A percentile compares a stretch with the other conserved stretches of the same genome.
Conservation (phyloP, 805 yeast genomes). For the Pichia pseudocactophila region DNA sequence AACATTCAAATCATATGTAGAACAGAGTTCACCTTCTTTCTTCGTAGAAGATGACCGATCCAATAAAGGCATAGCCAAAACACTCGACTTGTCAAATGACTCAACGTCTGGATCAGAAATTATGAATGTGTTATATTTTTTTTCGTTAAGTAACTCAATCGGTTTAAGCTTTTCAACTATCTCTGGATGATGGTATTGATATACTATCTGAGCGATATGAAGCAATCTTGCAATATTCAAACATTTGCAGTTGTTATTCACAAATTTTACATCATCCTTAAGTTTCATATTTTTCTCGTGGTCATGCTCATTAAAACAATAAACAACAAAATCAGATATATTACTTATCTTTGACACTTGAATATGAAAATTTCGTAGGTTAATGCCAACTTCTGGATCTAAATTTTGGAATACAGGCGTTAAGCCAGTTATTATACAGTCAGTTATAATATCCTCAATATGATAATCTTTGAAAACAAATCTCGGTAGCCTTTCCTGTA, state of each 20-base stretch:
- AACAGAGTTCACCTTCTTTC: slow-evolving; percentile 22
- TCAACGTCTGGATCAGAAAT: slow-evolving; percentile 16
- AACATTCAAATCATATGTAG: slow-evolving; percentile 31
- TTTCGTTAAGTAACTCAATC: not conserved
- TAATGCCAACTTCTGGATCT: slow-evolving; percentile 66
- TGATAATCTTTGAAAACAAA: slow-evolving; percentile 16
- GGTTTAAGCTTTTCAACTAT: slow-evolving; percentile 4
- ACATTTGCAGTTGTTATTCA: slow-evolving; percentile 28
- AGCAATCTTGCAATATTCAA: slow-evolving; percentile 32
- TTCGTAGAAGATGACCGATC: slow-evolving; percentile 18
- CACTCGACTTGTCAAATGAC: slow-evolving; percentile 14
- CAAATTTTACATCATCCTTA: slow-evolving; percentile 9
- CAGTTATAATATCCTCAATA: slow-evolving; percentile 30
- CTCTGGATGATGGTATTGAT: slow-evolving; percentile 20
- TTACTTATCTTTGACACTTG: slow-evolving; percentile 76
- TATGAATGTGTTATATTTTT: slow-evolving; percentile 24
- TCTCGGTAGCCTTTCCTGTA: slow-evolving; percentile 21
- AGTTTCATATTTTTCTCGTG: slow-evolving; percentile 21
- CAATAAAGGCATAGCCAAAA: slow-evolving; percentile 25
- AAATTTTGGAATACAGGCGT: slow-evolving; percentile 47
- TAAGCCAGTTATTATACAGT: slow-evolving; percentile 34
- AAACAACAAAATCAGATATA: slow-evolving; percentile 69
- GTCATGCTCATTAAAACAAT: slow-evolving; percentile 41
- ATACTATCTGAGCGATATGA: slow-evolving; percentile 34
- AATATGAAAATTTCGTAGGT: slow-evolving; percentile 75